Base-by-base conservation (phyloP, 305 asterid genomes). In the Ajuga reptans region DNA sequence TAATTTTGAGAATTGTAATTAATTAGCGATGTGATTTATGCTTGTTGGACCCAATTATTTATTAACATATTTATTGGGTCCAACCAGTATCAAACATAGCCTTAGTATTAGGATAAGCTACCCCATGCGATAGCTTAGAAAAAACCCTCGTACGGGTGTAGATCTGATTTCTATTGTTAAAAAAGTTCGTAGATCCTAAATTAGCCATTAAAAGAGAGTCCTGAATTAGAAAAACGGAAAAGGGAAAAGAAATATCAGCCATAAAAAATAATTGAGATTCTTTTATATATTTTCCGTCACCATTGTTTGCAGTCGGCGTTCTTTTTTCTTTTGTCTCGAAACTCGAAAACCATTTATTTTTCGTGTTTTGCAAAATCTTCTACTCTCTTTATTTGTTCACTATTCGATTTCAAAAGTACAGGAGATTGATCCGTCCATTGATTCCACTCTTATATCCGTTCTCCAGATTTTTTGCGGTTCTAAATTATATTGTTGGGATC, bases 361-460 rank as follows among this genome's bases (percentile, higher is more conserved):
- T 11, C 11, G 6, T 12, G 15, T 6, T 3, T 18, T 24, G 65
- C 54, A 55, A 68, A 16, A n/a, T 29, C 53, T 15, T 55, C 11
- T 21, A 31, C 0, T n/a, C 10, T 51, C 4, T 45, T 59, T 2
- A 7, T 3, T 6, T 60, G 36, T 55, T 55, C 11, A 15, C 10
- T 39, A 52, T 47, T 45, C 60, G 27, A 61, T 3, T 54, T 12
- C 8, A 42, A 21, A 21, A 2, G 27, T 21, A 21, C 27, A 21
- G 27, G 51, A 54, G 62, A 60, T 42, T 55, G 53, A 67, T 77
- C 58, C 8, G 29, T 46, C 47, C 55, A 67, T 55, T 56, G 52
- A 46, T n/a, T 71, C 39, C 60, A 12, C 17, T 51, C 64, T 37
- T 8, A 36, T 39, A 16, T 53, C 61, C 3, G 18, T 51, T 58